Conservation (phyloP, 1,139 yeast genomes). For the Meyerozyma guilliermondii region DNA sequence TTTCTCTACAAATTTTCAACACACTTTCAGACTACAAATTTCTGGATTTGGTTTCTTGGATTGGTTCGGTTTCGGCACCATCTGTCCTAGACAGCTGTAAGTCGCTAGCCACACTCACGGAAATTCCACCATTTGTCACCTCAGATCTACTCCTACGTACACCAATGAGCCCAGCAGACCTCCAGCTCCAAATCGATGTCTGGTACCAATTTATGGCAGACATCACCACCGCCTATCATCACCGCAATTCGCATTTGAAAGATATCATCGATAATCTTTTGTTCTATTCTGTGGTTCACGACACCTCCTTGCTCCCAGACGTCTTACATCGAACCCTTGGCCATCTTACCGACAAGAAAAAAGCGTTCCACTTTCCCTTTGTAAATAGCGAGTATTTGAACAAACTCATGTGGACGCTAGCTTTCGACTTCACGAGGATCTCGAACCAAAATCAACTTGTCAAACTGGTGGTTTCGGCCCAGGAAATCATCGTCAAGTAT, state of each 20-base stretch:
- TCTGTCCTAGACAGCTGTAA: conserved; percentile 25
- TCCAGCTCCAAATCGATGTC: conserved; percentile 30
- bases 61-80: conserved; percentile 21
- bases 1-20: too few relatives aligned
- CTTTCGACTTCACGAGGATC: conserved; percentile 4
- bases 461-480: conserved; percentile 20
- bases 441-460: conserved; percentile 4
- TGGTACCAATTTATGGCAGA: conserved; percentile 21
- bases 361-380: background rate
- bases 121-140: conserved; percentile 34
- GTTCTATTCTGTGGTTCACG: conserved; percentile 1
- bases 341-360: background rate
- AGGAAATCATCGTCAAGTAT: conserved; percentile 24
- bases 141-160: conserved; percentile 33
- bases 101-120: conserved; percentile 18
- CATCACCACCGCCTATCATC: conserved; percentile 8
- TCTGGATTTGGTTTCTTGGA: conserved; percentile 23
- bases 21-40: background rate
- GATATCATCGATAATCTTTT: conserved; percentile 6
- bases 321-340: background rate
- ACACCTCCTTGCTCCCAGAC: conserved; percentile 1
- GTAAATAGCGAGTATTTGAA: conserved; percentile 1
- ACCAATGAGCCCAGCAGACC: conserved; percentile 28
- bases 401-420: conserved; percentile 2
- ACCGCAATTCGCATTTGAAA: conserved; percentile 4